Percentiles rank a stretch among this genome's conserved stretches.
Conservation (phyloP, 352 stramenopile genomes). For the Discostella stelligera region DNA sequence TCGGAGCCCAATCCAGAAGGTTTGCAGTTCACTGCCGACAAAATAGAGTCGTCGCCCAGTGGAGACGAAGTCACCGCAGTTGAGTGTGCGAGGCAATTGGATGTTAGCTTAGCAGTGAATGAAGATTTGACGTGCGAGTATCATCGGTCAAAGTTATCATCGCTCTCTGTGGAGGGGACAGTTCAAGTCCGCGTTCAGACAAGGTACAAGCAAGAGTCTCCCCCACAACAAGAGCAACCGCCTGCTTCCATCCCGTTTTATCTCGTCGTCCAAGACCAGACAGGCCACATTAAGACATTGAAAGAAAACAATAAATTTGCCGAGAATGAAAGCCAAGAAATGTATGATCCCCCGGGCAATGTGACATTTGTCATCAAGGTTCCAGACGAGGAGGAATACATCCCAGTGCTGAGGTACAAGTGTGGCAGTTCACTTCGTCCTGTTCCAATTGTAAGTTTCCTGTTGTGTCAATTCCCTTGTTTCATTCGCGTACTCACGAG, state of each 20-base stretch:
- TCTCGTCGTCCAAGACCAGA: slow-evolving; percentile 66
- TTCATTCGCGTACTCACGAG: slow-evolving; percentile 8
- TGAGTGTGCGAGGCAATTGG: slow-evolving; percentile 17
- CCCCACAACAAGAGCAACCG: background rate
- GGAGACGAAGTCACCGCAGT: background rate
- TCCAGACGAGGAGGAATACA: slow-evolving; percentile 70
- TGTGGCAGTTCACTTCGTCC: slow-evolving; percentile 64
- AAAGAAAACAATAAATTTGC: slow-evolving; percentile 78
- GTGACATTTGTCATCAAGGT: slow-evolving; percentile 60
- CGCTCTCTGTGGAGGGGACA: slow-evolving; percentile 69
- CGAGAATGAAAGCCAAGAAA: slow-evolving; percentile 30
- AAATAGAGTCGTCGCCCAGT: background rate
- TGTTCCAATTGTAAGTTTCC: slow-evolving; percentile 75
- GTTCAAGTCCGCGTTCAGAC: slow-evolving; percentile 68
- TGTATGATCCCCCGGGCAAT: slow-evolving; percentile 29
- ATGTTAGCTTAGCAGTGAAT: slow-evolving; percentile 73
- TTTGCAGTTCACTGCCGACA: background rate
- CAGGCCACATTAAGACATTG: slow-evolving; percentile 60
- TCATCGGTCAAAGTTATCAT: slow-evolving; percentile 70
- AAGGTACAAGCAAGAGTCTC: slow-evolving; percentile 16
- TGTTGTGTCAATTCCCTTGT: background rate
- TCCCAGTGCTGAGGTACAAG: slow-evolving; percentile 76
- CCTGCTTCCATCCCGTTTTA: slow-evolving; percentile 52
- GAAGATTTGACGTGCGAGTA: slow-evolving; percentile 81
- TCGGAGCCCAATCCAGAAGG: slow-evolving; percentile 9